Conservation (phyloP, 2,329 filamentous ascomycete species). For the Hypoxylon sp. region DNA sequence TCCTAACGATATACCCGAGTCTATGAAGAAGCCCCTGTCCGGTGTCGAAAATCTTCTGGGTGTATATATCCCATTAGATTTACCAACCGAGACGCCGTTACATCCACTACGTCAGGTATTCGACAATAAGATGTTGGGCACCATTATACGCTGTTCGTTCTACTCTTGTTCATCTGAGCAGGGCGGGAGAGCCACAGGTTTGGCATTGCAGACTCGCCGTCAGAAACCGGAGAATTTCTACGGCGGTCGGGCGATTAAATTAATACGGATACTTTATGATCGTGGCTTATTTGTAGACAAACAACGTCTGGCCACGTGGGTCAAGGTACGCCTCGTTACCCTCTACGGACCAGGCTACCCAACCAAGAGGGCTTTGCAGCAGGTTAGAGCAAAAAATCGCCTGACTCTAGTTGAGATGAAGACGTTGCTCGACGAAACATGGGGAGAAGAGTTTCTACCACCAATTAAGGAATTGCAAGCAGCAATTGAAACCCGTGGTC, state of each 20-base stretch:
- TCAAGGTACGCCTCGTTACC: constrained; percentile 50
- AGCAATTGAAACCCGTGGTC: constrained; percentile 43
- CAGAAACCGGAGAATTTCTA: constrained; percentile 43
- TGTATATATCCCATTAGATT: constrained; percentile 57
- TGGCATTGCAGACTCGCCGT: constrained; percentile 14
- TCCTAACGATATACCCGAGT: constrained; percentile 55
- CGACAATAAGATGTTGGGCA: constrained; percentile 53
- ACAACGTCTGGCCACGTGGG: constrained; percentile 43
- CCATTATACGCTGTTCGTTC: constrained; percentile 61
- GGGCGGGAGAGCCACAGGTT: constrained; percentile 12
- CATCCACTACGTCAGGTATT: constrained; percentile 65
- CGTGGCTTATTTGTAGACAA: constrained; percentile 48
- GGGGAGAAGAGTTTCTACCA: constrained; percentile 52
- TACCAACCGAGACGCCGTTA: constrained; percentile 55
- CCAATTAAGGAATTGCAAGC: constrained; percentile 44
- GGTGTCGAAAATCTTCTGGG: constrained; percentile 50
- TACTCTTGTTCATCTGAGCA: constrained; percentile 50
- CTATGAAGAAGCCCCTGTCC: constrained; percentile 50
- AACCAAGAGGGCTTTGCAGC: constrained; percentile 37
- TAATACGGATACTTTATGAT: constrained; percentile 51
- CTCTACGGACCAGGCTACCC: constrained; percentile 50
- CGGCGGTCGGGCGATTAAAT: constrained; percentile 49
- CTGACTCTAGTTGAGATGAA: constrained; percentile 52
- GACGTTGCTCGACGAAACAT: constrained; percentile 53
- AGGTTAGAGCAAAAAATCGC: constrained; percentile 44